These are phyloP conservation scores for Phytophthora hybrid DNA, from an alignment of 352 stramenopile genomes.

Conservation along the genomic window DNA sequence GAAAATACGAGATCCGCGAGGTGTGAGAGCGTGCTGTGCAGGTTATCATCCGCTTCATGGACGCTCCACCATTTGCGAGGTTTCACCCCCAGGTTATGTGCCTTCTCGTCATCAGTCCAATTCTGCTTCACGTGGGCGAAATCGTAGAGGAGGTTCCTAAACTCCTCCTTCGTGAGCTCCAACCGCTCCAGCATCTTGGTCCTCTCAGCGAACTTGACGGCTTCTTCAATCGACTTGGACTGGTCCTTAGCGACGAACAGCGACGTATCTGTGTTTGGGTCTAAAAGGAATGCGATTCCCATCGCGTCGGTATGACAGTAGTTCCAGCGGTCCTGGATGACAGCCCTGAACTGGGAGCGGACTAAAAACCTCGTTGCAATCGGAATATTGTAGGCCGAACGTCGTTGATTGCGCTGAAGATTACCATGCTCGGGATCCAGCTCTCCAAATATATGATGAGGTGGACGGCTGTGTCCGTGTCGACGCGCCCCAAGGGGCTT, in stretches of 20 bases:
- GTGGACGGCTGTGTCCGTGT: too few species aligned
- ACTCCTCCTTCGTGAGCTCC: neutral
- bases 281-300: too few species aligned
- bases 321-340: too few species aligned
- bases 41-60: neutral
- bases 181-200: neutral
- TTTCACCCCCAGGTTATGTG: neutral
- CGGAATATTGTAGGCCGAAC: too few species aligned
- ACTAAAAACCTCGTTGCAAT: too few species aligned
- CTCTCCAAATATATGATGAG: too few species aligned
- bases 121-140: neutral
- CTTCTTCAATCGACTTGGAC: neutral
- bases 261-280: too few species aligned
- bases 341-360: too few species aligned
- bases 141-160: neutral
- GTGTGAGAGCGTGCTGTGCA: neutral
- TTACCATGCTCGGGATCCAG: too few species aligned
- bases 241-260: too few species aligned
- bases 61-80: conserved; percentile 3
- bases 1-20: conserved; percentile 8
- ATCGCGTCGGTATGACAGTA: too few species aligned
- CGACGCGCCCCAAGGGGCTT: neutral
- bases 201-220: neutral
- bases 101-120: neutral
- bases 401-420: too few species aligned